Evolutionary conservation across 208 protist genomes (phyloP), one percentile per base, ranked within the genome.

Genomic region (Porcisia hertigi): DNA sequence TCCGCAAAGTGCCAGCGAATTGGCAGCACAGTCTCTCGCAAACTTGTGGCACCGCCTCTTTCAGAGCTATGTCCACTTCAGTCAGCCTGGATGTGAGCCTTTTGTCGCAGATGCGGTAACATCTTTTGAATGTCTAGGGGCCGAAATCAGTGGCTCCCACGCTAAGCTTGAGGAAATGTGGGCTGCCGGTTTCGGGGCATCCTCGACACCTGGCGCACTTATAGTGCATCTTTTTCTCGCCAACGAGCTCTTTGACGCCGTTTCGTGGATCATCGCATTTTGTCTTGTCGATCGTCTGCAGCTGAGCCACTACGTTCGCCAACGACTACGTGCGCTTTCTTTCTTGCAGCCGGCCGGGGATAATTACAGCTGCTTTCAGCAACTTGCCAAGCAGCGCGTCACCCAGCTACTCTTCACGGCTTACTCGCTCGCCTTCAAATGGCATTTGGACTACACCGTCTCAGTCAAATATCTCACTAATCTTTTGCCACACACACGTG

Each of bases 191-290:
- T 86, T 82, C 45, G n/a, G 45, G 4, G 23, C 63, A 11, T 5
- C 55, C 25, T 57, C 69, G 23, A 39, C 55, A 16, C 70, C 25
- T 23, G 83, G 89, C 39, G 82, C 75, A 6, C 85, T 96, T 75
- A 92, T 96, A 60, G 82, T 86, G 63, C 82, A 92, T 65, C 75
- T 94, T 4, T 91, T 87, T 73, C 73, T 84, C 4, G 69, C 70
- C 52, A 88, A 89, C 80, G 73, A 85, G 23, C 64, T 77, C 34
- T 85, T 92, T 23, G 90, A 94, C 66, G 49, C 78, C 8, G 52
- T 88, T 12, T 84, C 85, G 30, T 94, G 92, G 90, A 52, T 96
- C 2, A 86, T 96, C 64, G 89, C 90, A 2, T 93, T 92, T 72
- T 91, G 90, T 72, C 88, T 96, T 16, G 74, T 95, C 53, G 87